Conservation (phyloP, 257 asterid genomes). For the Gentiana straminea region DNA sequence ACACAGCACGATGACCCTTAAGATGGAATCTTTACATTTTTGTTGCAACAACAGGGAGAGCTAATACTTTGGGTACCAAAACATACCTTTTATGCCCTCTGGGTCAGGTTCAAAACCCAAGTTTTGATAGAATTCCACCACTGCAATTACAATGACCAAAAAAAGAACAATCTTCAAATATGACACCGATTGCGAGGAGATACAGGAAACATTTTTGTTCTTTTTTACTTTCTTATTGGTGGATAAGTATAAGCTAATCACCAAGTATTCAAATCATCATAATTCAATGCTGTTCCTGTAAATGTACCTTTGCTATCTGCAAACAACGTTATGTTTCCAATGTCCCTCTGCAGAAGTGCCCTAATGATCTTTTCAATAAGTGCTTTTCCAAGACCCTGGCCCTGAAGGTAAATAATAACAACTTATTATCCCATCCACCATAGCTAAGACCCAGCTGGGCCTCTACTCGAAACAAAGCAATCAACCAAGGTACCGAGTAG, state of each 20-base stretch:
- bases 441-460: background rate
- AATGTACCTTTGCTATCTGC: conserved; percentile 86
- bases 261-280: background rate
- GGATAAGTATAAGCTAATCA: background rate
- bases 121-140: conserved; percentile 78
- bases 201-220: background rate
- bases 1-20: no score
- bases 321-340: conserved; percentile 82
- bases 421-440: background rate
- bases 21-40: no score
- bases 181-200: background rate
- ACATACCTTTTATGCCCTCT: conserved; percentile 98
- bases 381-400: conserved; percentile 92
- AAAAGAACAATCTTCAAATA: background rate
- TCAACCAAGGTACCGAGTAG: no score
- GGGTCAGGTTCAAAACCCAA: conserved; percentile 90
- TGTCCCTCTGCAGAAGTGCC: conserved; percentile 77
- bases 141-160: conserved; percentile 35
- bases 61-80: conserved; percentile 86
- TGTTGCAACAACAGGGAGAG: background rate
- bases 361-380: conserved; percentile 80
- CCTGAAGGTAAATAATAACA: conserved; percentile 30
- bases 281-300: background rate
- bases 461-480: no score
- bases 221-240: background rate